Evolutionary conservation across 805 yeast genomes (phyloP).

Genomic region (Lipomyces yamadae): DNA sequence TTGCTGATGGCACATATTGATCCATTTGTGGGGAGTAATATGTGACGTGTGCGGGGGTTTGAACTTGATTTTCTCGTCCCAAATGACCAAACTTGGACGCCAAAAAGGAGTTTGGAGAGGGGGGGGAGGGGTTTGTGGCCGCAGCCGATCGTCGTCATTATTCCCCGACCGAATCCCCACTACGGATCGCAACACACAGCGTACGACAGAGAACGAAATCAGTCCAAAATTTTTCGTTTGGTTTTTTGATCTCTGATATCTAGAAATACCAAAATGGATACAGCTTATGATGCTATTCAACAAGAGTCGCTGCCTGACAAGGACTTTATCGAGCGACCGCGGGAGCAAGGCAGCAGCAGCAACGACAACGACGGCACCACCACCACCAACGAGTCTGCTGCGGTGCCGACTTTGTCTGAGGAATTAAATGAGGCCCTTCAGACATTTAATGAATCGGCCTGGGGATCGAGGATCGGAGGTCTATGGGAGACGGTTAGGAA

Average conservation of each 20-base stretch:
- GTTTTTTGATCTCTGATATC: neutral
- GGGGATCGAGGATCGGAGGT: constrained; percentile 40
- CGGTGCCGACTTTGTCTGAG: constrained; percentile 25
- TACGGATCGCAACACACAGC: no score
- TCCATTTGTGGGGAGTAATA: no score
- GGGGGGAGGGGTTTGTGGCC: no score
- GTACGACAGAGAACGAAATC: neutral
- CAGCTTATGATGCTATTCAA: constrained; percentile 36
- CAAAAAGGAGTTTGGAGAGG: no score
- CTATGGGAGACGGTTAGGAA: constrained; percentile 43
- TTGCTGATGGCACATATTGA: no score
- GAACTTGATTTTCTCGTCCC: no score
- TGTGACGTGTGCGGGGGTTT: neutral
- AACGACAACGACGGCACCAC: no score
- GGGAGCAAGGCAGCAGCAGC: neutral
- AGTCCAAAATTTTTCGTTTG: neutral
- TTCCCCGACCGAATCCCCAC: no score
- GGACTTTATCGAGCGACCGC: constrained; percentile 3
- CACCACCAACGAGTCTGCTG: neutral
- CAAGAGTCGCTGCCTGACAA: constrained; percentile 28
- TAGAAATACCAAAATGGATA: constrained; percentile 25
- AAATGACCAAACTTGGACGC: no score
- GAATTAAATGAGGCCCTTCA: constrained; percentile 36
- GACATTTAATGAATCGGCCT: constrained; percentile 28
- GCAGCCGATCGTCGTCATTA: no score